phyloP scores from a whole-genome alignment of 2,329 filamentous ascomycete species.

The Epichloe brachyelytri region DNA sequence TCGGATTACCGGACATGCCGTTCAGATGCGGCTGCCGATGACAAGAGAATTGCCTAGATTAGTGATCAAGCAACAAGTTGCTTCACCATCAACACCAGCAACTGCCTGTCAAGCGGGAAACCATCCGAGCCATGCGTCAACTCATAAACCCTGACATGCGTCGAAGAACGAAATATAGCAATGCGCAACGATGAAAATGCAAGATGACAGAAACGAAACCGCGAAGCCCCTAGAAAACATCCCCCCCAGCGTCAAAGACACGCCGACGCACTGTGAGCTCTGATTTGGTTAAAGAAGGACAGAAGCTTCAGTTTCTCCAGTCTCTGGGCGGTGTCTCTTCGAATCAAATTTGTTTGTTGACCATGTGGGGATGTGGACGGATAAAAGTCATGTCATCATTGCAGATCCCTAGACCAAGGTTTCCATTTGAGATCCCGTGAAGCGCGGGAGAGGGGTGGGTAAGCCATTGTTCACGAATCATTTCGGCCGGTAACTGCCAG shows the following conservation, averaged over 20 bases:
- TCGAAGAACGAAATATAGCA: slow-evolving; percentile 32
- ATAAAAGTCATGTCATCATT: neutral
- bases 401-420: neutral
- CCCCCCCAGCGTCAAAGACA: neutral
- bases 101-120: slow-evolving; percentile 10
- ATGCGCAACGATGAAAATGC: slow-evolving; percentile 18
- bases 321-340: neutral
- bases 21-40: slow-evolving; percentile 19
- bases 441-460: slow-evolving; percentile 3
- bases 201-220: slow-evolving; percentile 11
- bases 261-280: neutral
- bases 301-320: neutral
- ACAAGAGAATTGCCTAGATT: slow-evolving; percentile 6
- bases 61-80: slow-evolving; percentile 1
- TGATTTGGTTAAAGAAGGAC: neutral
- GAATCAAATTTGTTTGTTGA: neutral
- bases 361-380: neutral
- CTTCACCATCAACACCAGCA: slow-evolving; percentile 5
- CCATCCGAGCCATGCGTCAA: slow-evolving; percentile 27
- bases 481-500: slow-evolving; percentile 24
- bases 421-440: slow-evolving; percentile 6
- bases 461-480: slow-evolving; percentile 16
- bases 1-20: slow-evolving; percentile 26
- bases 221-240: slow-evolving; percentile 5
- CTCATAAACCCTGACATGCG: slow-evolving; percentile 19